phyloP scores from a whole-genome alignment of 2,329 filamentous ascomycete genomes.

The Phaeosphaeria sp. region DNA sequence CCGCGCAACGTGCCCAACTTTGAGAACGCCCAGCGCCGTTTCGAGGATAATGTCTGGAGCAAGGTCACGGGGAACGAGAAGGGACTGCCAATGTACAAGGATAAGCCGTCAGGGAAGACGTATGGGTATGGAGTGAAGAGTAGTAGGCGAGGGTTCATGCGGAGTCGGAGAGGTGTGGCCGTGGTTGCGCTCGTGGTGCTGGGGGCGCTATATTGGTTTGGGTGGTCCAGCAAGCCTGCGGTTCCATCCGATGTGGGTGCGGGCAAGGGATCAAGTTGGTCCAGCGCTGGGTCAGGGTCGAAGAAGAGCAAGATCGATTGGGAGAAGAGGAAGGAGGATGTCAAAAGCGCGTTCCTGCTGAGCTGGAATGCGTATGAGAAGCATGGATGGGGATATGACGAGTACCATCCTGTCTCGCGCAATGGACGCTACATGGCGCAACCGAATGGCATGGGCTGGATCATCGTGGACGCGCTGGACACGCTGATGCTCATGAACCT shows the following conservation, averaged over 20 bases:
- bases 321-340: slow-evolving; percentile 76
- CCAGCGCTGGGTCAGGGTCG: slow-evolving; percentile 23
- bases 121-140: slow-evolving; percentile 61
- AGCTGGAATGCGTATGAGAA: slow-evolving; percentile 94
- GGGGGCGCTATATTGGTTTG: slow-evolving; percentile 72
- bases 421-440: slow-evolving; percentile 80
- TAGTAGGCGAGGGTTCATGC: slow-evolving; percentile 59
- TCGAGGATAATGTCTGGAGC: slow-evolving; percentile 51
- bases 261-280: slow-evolving; percentile 40
- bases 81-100: slow-evolving; percentile 94
- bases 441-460: slow-evolving; percentile 89
- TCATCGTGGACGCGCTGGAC: slow-evolving; percentile 94
- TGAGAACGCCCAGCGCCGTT: slow-evolving; percentile 48
- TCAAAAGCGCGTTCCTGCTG: slow-evolving; percentile 86
- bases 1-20: slow-evolving; percentile 52
- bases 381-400: slow-evolving; percentile 92
- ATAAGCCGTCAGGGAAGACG: slow-evolving; percentile 80
- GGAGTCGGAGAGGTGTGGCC: slow-evolving; percentile 67
- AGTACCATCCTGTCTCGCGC: slow-evolving; percentile 84
- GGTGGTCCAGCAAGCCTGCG: slow-evolving; percentile 49
- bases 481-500: slow-evolving; percentile 99
- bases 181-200: slow-evolving; percentile 62
- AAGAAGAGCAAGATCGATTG: slow-evolving; percentile 66
- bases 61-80: slow-evolving; percentile 66
- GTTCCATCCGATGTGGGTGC: slow-evolving; percentile 48